These are phyloP conservation scores for Sugiyamaella japonica DNA, from an alignment of 1,139 yeast genomes.

Conservation along the genomic window DNA sequence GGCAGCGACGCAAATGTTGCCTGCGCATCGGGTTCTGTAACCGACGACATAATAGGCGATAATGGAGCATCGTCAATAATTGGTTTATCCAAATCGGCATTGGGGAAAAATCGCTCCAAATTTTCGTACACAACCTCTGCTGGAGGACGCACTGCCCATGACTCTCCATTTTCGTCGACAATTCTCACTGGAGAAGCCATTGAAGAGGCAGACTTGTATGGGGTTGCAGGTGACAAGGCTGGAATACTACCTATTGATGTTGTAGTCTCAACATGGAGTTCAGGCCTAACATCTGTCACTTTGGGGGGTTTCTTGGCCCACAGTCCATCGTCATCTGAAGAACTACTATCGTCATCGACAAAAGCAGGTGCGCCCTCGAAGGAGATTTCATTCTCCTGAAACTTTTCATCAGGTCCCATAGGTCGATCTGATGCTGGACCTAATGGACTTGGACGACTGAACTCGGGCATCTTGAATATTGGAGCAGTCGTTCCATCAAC, in stretches of 20 bases:
- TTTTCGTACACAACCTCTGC: conserved; percentile 91
- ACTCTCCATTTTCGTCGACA: conserved; percentile 36
- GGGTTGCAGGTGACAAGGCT: conserved; percentile 23
- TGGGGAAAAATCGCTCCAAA: conserved; percentile 87
- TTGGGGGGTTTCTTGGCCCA: conserved; percentile 56
- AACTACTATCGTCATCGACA: conserved; percentile 47
- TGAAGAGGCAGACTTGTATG: conserved; percentile 25
- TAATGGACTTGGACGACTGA: conserved; percentile 13
- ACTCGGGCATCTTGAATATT: conserved; percentile 20
- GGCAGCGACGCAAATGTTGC: conserved; percentile 21
- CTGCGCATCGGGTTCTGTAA: conserved; percentile 4
- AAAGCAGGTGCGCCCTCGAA: conserved; percentile 72
- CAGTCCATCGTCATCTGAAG: conserved; percentile 52
- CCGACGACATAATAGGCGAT: conserved; percentile 51
- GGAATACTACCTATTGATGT: conserved; percentile 10
- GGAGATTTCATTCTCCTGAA: conserved; percentile 64
- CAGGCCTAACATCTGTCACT: conserved; percentile 24
- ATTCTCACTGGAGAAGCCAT: conserved; percentile 37
- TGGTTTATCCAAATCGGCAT: conserved; percentile 89
- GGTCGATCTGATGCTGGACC: conserved; percentile 15
- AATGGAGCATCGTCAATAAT: conserved; percentile 65
- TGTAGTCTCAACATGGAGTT: conserved; percentile 28
- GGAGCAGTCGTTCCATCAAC: conserved; percentile 11
- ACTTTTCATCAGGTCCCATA: conserved; percentile 46
- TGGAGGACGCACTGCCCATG: conserved; percentile 80